Evolutionary conservation across 306 rosid genomes (phyloP).

Genomic region (Ormosia semicastrata): DNA sequence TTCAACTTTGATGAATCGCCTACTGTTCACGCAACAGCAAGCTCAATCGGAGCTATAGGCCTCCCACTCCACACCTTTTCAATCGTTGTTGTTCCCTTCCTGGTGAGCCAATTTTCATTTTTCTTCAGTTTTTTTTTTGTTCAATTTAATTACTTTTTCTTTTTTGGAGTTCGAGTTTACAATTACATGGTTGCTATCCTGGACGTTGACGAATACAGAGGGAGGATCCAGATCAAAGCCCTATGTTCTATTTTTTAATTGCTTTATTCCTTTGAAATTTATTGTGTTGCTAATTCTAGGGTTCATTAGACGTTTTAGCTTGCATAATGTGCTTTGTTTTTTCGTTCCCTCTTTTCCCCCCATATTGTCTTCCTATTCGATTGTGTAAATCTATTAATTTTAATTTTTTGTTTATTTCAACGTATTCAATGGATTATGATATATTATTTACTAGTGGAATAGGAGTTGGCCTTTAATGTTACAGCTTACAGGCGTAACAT

Average conservation of each 20-base stretch:
- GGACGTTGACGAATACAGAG: neutral
- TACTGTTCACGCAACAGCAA: neutral
- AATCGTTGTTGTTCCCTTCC: neutral
- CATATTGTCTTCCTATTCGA: neutral
- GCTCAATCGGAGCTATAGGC: neutral
- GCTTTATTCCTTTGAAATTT: neutral
- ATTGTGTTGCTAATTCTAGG: neutral
- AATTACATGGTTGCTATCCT: neutral
- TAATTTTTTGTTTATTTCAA: neutral
- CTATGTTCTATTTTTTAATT: neutral
- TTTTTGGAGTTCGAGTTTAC: neutral
- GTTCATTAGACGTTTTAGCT: neutral
- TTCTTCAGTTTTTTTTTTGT: neutral
- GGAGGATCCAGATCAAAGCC: conserved; percentile 17
- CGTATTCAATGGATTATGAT: neutral
- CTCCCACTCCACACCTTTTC: conserved; percentile 9
- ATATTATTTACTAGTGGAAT: neutral
- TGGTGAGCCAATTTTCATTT: conserved; percentile 16
- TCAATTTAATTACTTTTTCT: neutral
- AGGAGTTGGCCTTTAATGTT: neutral
- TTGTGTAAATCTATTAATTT: neutral
- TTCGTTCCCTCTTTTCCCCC: neutral
- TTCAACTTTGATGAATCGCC: neutral
- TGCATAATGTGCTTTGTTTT: neutral
- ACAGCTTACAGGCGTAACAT: neutral